Evolutionary conservation across 108 stramenopile genomes (phyloP), one percentile per base, ranked within the genome.

Genomic region (Fragilaria crotonensis): DNA sequence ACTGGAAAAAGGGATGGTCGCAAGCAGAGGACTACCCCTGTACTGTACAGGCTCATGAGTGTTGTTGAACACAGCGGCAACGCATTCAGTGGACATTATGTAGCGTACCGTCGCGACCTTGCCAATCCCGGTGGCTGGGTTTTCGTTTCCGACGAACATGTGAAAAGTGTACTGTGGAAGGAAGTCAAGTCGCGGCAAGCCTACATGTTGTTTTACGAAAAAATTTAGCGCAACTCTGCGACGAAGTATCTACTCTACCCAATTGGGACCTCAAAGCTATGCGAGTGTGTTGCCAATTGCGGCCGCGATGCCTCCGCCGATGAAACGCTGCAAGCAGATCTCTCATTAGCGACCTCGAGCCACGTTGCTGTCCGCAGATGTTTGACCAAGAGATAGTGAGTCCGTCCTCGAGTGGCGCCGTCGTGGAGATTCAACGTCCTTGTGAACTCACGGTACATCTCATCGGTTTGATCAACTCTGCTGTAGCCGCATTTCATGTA

Each of bases 181-280:
- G 70, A 84, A 18, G 86, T 91, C n/a, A 63, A 67, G 53, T 55
- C 33, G 21, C 79, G 77, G 33, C 86, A 91, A 60, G 90, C 90
- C 1, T 91, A 85, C 55, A 85, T 91, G 86, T 72, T 91, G 30
- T 85, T 91, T 55, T 91, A 91, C 60, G 84, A 77, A 45, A 68
- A 67, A 25, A 49, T 78, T 20, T 72, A 55, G 25, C 26, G n/a
- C n/a, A n/a, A n/a, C n/a, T n/a, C n/a, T n/a, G n/a, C n/a, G n/a
- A n/a, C n/a, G n/a, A n/a, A n/a, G n/a, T n/a, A n/a, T n/a, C n/a
- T n/a, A n/a, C n/a, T n/a, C n/a, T n/a, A n/a, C n/a, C n/a, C n/a
- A n/a, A n/a, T n/a, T n/a, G n/a, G n/a, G n/a, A n/a, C n/a, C n/a
- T n/a, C n/a, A n/a, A n/a, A n/a, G n/a, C n/a, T n/a, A n/a, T n/a